phyloP scores from a whole-genome alignment of 2,329 filamentous ascomycete genomes.

The Calcarisporium arbuscula region DNA sequence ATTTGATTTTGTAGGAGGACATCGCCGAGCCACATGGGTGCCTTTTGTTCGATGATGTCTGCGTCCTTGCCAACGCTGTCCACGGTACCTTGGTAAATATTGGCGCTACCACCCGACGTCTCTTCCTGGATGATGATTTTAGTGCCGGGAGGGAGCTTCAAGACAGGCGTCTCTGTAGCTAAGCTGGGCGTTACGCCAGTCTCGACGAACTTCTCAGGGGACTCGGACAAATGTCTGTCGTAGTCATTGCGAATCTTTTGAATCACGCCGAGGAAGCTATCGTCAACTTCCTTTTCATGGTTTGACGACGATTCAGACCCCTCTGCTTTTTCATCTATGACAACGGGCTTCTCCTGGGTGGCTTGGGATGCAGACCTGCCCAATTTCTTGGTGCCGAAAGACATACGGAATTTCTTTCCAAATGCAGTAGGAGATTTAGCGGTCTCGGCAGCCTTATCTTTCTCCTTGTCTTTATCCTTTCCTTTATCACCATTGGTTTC shows the following conservation, averaged over 20 bases:
- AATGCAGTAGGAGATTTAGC: conserved; percentile 61
- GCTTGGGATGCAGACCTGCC: conserved; percentile 56
- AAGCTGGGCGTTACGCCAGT: conserved; percentile 63
- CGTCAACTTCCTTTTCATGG: conserved; percentile 67
- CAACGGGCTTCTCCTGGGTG: conserved; percentile 63
- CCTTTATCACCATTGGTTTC: conserved; percentile 48
- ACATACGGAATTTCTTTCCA: conserved; percentile 80
- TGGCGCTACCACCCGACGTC: conserved; percentile 62
- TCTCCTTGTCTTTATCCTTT: conserved; percentile 42
- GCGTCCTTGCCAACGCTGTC: conserved; percentile 69
- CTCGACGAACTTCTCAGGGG: conserved; percentile 48
- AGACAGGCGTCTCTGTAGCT: conserved; percentile 66
- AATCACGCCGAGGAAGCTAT: conserved; percentile 66
- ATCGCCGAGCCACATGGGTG: conserved; percentile 88
- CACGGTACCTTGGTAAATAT: conserved; percentile 87
- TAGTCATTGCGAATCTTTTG: conserved; percentile 70
- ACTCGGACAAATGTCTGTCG: conserved; percentile 57
- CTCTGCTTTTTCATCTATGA: conserved; percentile 70
- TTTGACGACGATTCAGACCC: conserved; percentile 57
- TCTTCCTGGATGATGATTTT: conserved; percentile 66
- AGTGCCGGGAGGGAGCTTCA: conserved; percentile 63
- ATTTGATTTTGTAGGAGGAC: conserved; percentile 77
- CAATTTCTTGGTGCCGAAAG: conserved; percentile 79
- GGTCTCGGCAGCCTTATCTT: conserved; percentile 40
- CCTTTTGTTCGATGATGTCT: conserved; percentile 77